Evolutionary conservation across 208 protist species (phyloP).

Genomic region (Endotrypanum monterogeii): DNA sequence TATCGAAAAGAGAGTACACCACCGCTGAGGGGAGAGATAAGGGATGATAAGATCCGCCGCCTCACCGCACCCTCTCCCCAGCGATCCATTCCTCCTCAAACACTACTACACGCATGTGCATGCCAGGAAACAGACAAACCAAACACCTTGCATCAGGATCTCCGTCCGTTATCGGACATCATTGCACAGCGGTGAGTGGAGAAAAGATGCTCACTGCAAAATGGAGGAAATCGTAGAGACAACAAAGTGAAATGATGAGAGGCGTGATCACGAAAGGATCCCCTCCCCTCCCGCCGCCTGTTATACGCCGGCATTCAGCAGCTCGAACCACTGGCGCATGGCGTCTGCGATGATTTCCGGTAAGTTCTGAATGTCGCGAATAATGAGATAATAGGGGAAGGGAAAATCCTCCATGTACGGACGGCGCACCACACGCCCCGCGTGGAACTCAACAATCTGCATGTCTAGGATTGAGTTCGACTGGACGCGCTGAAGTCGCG

Average conservation of each 20-base stretch:
- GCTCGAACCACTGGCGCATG: constrained; percentile 99
- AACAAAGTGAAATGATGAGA: too few relatives aligned
- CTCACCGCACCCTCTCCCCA: too few relatives aligned
- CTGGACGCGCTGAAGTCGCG: constrained; percentile 82
- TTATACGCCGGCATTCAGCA: constrained; percentile 69
- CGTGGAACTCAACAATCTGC: constrained; percentile 89
- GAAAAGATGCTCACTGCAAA: not conserved
- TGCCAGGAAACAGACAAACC: not conserved
- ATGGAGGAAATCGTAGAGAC: constrained; percentile 6
- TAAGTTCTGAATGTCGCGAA: constrained; percentile 96
- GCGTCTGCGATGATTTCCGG: constrained; percentile 98
- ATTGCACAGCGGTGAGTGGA: not conserved
- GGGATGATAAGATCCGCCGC: not conserved
- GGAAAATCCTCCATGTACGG: constrained; percentile 99
- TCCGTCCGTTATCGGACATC: not conserved
- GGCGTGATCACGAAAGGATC: not conserved
- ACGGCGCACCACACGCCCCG: constrained; percentile 81
- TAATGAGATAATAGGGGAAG: constrained; percentile 99
- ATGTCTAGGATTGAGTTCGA: constrained; percentile 91
- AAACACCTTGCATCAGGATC: not conserved
- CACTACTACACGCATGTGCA: not conserved
- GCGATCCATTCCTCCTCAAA: not conserved
- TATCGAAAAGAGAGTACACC: not conserved
- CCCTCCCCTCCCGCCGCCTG: too few relatives aligned
- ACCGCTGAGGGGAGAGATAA: not conserved